Percentiles rank a stretch among this genome's conserved stretches.
These are phyloP conservation scores for Zoysia matrella DNA, from an alignment of 202 grass and related monocot genomes.

Conservation along the genomic window DNA sequence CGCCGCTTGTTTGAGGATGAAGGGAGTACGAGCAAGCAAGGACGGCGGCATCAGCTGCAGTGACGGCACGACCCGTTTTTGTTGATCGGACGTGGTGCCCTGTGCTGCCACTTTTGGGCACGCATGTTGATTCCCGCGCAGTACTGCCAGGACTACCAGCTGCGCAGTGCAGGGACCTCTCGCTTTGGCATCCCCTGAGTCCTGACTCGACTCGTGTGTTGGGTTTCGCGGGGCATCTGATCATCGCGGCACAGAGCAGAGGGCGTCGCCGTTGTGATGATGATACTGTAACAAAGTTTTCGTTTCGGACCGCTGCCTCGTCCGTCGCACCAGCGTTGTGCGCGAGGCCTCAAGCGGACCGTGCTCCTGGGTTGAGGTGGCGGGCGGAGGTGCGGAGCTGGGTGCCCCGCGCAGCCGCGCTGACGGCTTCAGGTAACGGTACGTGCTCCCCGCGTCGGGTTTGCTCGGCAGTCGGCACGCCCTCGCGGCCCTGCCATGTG, in stretches of 20 bases:
- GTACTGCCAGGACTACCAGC: background rate
- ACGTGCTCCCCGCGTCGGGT: no score
- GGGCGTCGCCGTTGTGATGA: no score
- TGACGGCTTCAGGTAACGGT: no score
- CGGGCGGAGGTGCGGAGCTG: no score
- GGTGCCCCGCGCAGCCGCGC: no score
- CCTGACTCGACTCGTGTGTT: background rate
- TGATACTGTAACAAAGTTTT: background rate
- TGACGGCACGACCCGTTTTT: slow-evolving; percentile 24
- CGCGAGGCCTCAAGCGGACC: no score
- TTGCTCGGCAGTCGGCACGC: no score
- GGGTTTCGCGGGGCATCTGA: background rate
- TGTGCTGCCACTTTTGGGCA: slow-evolving; percentile 54
- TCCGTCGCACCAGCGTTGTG: no score
- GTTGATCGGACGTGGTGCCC: slow-evolving; percentile 48
- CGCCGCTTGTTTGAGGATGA: no score
- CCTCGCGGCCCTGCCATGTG: no score
- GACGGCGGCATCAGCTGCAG: slow-evolving; percentile 20
- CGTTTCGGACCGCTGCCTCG: background rate
- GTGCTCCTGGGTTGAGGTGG: no score
- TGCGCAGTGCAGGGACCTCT: background rate
- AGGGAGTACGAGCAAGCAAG: no score
- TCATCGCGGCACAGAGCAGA: background rate
- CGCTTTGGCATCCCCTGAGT: background rate
- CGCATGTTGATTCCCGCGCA: slow-evolving; percentile 43